Conservation (phyloP, 257 asterid species). For the Ilex asprella region DNA sequence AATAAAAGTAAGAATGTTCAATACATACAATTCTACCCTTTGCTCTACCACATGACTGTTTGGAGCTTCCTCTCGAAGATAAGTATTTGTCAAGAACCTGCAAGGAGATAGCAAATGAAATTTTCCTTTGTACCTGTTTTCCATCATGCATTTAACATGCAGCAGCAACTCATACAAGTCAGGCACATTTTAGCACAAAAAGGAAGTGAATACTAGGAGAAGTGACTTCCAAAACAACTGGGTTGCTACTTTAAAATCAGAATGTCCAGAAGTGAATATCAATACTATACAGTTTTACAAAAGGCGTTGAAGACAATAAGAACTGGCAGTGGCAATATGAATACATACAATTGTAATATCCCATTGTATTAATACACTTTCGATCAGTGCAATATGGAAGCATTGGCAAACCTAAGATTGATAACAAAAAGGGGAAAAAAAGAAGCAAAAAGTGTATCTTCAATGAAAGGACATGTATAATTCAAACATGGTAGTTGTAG, state of each 20-base stretch:
- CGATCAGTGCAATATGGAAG: no score
- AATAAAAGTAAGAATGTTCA: conserved; percentile 13
- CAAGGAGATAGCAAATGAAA: not conserved
- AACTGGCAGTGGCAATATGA: no score
- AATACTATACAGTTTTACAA: no score
- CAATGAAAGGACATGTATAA: no score
- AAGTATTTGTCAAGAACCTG: conserved; percentile 96
- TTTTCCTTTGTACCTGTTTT: not conserved
- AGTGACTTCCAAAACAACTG: not conserved
- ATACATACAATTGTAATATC: no score
- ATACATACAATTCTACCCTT: conserved; percentile 91
- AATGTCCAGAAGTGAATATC: no score
- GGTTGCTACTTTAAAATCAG: no score
- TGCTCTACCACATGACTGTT: conserved; percentile 97
- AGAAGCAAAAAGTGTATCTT: no score
- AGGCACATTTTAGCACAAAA: not conserved
- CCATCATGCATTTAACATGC: not conserved
- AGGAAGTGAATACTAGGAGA: not conserved
- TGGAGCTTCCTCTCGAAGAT: conserved; percentile 94
- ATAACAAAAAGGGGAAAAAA: no score
- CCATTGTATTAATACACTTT: no score
- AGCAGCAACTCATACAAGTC: not conserved
- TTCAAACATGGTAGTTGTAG: not conserved
- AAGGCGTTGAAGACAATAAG: no score
- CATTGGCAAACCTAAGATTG: no score